Conservation (phyloP, 768 basidiomycete genomes). For the Crassisporium funariophilum region DNA sequence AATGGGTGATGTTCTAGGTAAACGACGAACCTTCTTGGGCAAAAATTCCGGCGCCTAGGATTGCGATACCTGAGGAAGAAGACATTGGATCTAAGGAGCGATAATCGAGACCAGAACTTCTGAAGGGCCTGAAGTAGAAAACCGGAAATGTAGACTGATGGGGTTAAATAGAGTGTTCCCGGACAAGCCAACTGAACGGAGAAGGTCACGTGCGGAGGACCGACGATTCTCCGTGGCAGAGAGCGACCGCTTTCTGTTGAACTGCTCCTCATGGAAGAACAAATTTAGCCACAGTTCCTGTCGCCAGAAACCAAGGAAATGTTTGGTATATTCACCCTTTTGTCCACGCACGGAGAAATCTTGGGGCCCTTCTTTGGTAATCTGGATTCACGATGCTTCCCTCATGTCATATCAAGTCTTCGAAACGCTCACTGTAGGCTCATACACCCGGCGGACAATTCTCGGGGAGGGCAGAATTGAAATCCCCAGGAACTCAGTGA, state of each 20-base stretch:
- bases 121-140: slow-evolving; percentile 10
- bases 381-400: slow-evolving; percentile 20
- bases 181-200: slow-evolving; percentile 12
- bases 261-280: slow-evolving; percentile 17
- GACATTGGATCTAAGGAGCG: slow-evolving; percentile 33
- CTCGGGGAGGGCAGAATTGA: slow-evolving; percentile 41
- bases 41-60: slow-evolving; percentile 82
- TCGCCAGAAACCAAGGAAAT: slow-evolving; percentile 21
- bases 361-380: slow-evolving; percentile 23
- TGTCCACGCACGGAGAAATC: slow-evolving; percentile 33
- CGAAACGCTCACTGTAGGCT: slow-evolving; percentile 21
- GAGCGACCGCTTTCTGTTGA: too few species aligned
- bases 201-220: slow-evolving; percentile 19
- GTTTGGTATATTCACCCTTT: slow-evolving; percentile 10
- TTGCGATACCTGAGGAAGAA: slow-evolving; percentile 56
- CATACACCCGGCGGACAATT: slow-evolving; percentile 44
- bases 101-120: too few species aligned
- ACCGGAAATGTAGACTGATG: slow-evolving; percentile 13
- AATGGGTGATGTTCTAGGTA: slow-evolving; percentile 20
- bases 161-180: slow-evolving; percentile 15
- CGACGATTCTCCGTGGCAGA: slow-evolving; percentile 29
- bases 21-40: slow-evolving; percentile 64
- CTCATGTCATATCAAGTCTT: slow-evolving; percentile 25
- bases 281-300: slow-evolving; percentile 19
- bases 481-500: slow-evolving; percentile 42